Evolutionary conservation across 179 eudicot genomes (phyloP).

Genomic region (Corrigiola litoralis): DNA sequence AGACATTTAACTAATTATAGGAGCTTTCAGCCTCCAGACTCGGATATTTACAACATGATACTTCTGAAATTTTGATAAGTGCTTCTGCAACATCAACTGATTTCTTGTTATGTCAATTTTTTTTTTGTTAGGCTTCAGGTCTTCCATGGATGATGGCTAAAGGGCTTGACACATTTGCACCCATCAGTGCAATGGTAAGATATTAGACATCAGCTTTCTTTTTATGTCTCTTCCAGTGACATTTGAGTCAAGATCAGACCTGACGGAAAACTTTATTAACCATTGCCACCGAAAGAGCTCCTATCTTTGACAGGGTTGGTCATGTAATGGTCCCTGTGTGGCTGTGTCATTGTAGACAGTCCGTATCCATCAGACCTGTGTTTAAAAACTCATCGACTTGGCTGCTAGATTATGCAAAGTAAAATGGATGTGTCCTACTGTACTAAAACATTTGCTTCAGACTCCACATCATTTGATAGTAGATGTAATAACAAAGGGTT

Average conservation of each 20-base stretch:
- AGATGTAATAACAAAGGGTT: too few relatives aligned
- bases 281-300: neutral
- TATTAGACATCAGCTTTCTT: neutral
- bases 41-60: neutral
- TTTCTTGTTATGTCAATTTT: constrained; percentile 8
- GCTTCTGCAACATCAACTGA: neutral
- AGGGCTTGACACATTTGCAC: constrained; percentile 98
- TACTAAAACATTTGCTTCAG: neutral
- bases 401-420: too few relatives aligned
- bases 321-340: too few relatives aligned
- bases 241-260: too few relatives aligned
- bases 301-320: neutral
- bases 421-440: too few relatives aligned
- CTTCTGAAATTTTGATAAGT: neutral
- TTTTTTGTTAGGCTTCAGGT: constrained; percentile 71
- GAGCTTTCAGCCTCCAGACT: neutral
- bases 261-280: too few relatives aligned
- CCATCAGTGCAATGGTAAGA: constrained; percentile 83
- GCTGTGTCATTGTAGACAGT: neutral
- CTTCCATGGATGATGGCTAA: constrained; percentile 95
- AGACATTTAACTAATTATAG: neutral
- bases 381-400: neutral
- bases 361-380: neutral
- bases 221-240: too few relatives aligned
- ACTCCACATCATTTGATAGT: neutral